Conservation (phyloP, 2,329 filamentous ascomycete species). For the Uncinocarpus reesii region DNA sequence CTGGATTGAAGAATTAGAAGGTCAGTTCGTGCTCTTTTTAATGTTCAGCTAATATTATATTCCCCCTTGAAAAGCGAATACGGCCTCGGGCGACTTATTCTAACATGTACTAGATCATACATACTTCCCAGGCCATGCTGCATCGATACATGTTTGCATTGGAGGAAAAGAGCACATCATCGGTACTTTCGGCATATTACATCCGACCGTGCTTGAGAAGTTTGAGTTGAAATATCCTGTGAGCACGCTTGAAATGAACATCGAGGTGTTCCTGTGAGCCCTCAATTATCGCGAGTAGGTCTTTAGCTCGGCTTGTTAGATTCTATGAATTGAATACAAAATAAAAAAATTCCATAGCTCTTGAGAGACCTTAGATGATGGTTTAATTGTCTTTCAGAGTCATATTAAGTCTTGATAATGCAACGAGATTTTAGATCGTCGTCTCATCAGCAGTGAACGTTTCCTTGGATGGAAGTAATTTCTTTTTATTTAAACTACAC, state of each 20-base stretch:
- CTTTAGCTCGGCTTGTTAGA: neutral
- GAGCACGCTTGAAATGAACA: slow-evolving; percentile 86
- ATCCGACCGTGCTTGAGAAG: slow-evolving; percentile 85
- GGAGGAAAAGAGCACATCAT: slow-evolving; percentile 64
- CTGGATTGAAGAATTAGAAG: slow-evolving; percentile 88
- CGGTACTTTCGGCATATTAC: slow-evolving; percentile 85
- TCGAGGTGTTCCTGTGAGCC: slow-evolving; percentile 73
- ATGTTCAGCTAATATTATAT: neutral
- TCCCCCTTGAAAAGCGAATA: neutral
- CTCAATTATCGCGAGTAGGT: neutral
- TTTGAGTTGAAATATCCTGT: slow-evolving; percentile 90
- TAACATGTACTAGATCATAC: slow-evolving; percentile 52
- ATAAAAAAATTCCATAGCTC: neutral
- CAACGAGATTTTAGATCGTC: neutral
- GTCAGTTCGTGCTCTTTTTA: slow-evolving; percentile 32
- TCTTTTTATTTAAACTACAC: slow-evolving; percentile 11
- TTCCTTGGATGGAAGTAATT: slow-evolving; percentile 5
- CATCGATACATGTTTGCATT: slow-evolving; percentile 68
- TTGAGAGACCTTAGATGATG: neutral
- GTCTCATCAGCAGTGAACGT: slow-evolving; percentile 3
- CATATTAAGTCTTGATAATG: neutral
- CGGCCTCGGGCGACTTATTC: neutral
- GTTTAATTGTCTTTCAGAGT: neutral
- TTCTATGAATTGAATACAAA: neutral
- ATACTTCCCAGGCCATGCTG: slow-evolving; percentile 83